phyloP scores from a whole-genome alignment of 345 rosid genomes.

The Eucalyptus cloeziana region DNA sequence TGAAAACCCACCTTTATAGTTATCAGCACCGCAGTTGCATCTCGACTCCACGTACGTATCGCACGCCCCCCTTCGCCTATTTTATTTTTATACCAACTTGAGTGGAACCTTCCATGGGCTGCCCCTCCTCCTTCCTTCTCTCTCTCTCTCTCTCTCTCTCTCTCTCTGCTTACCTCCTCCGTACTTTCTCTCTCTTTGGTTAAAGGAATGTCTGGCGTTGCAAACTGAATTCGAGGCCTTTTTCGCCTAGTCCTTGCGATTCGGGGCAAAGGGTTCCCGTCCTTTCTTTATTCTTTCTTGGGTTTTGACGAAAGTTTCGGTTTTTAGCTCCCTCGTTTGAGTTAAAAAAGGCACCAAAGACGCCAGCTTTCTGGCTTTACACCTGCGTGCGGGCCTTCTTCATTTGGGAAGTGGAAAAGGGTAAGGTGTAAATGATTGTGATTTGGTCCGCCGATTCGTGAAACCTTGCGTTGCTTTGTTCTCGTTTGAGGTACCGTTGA shows the following conservation, averaged over 20 bases:
- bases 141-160: not conserved
- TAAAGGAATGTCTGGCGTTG: not conserved
- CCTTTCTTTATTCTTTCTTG: not conserved
- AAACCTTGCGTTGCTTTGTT: not conserved
- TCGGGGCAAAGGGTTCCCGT: not conserved
- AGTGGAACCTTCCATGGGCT: not conserved
- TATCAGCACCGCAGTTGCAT: not conserved
- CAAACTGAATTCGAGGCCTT: not conserved
- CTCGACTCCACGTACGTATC: not conserved
- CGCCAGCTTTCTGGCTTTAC: not conserved
- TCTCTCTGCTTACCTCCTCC: not conserved
- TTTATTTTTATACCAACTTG: not conserved
- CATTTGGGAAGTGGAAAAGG: not conserved
- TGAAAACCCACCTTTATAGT: not conserved
- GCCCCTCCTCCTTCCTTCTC: not conserved
- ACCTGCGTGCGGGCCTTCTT: not conserved
- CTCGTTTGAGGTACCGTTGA: not conserved
- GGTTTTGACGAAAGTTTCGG: not conserved
- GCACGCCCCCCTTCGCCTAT: not conserved
- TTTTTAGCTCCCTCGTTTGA: not conserved
- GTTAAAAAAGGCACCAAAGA: not conserved
- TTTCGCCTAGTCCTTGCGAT: not conserved
- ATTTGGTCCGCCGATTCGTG: not conserved
- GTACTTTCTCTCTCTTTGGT: not conserved
- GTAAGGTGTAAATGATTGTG: not conserved